Conservation (phyloP, 805 yeast genomes). For the Priceomyces carsonii region DNA sequence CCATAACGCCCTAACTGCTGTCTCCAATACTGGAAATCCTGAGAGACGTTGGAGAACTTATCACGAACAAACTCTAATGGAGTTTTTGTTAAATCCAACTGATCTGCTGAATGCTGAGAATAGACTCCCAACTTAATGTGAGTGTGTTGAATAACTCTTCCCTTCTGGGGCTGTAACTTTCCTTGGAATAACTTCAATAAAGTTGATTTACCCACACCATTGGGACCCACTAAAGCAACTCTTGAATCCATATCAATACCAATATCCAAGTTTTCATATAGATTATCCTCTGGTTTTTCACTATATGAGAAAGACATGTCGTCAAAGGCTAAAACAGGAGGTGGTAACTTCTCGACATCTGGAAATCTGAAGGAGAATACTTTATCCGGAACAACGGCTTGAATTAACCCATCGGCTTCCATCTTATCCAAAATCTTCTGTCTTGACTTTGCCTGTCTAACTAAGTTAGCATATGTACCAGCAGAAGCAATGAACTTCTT, state of each 20-base stretch:
- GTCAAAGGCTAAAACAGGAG: slow-evolving; percentile 97
- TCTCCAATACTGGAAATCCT: slow-evolving; percentile 99
- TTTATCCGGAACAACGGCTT: slow-evolving; percentile 89
- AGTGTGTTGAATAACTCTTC: slow-evolving; percentile 96
- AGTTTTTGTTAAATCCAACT: slow-evolving; percentile 91
- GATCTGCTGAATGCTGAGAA: slow-evolving; percentile 99
- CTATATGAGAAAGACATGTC: slow-evolving; percentile 91
- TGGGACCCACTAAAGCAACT: slow-evolving; percentile 96
- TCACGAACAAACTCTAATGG: slow-evolving; percentile 97
- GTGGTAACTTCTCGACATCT: slow-evolving; percentile 94
- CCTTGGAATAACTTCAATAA: slow-evolving; percentile 97
- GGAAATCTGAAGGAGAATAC: slow-evolving; percentile 95
- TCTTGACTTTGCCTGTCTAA: slow-evolving; percentile 97
- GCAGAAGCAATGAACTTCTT: slow-evolving; percentile 99
- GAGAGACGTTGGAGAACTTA: slow-evolving; percentile 84
- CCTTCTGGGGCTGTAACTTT: slow-evolving; percentile 81
- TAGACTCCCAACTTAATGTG: slow-evolving; percentile 98
- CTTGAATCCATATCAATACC: slow-evolving; percentile 99
- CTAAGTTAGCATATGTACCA: slow-evolving; percentile 99
- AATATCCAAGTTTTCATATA: slow-evolving; percentile 87
- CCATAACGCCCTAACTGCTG: slow-evolving; percentile 97
- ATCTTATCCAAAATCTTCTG: slow-evolving; percentile 99
- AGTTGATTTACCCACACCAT: slow-evolving; percentile 98
- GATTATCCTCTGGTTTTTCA: slow-evolving; percentile 77
- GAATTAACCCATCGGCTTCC: slow-evolving; percentile 98